Evolutionary conservation across 176 grass and related monocot genomes (phyloP).

Genomic region (Musa troglodytarum): DNA sequence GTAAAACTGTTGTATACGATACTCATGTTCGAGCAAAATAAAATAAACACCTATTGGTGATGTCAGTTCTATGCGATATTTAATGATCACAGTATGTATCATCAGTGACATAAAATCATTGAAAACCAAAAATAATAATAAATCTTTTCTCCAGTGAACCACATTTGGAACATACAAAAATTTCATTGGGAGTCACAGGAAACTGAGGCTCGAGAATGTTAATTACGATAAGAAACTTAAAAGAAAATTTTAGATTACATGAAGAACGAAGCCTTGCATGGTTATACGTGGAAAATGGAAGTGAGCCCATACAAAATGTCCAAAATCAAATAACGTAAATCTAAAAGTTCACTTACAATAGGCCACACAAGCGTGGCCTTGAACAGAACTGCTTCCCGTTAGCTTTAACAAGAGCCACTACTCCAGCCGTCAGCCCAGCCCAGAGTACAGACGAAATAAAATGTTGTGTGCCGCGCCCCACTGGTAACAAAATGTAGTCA

Average conservation of each 20-base stretch:
- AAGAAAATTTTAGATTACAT: background rate
- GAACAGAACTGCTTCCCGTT: conserved; percentile 96
- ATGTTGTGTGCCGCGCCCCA: conserved; percentile 44
- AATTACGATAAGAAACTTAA: background rate
- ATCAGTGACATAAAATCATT: no score
- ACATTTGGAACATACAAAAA: no score
- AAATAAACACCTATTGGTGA: no score
- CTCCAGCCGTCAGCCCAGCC: conserved; percentile 57
- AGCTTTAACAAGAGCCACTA: conserved; percentile 81
- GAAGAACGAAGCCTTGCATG: background rate
- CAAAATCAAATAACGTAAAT: no score
- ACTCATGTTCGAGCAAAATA: no score
- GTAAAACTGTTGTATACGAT: no score
- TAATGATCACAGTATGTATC: no score
- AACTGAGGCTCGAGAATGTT: background rate
- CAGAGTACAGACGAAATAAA: conserved; percentile 57
- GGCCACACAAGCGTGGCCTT: conserved; percentile 70
- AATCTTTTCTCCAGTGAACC: background rate
- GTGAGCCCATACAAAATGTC: background rate
- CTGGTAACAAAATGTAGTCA: conserved; percentile 23
- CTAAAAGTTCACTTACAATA: conserved; percentile 24
- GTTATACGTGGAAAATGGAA: background rate
- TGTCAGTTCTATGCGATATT: no score
- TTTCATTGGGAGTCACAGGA: background rate
- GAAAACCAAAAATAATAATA: no score